A percentile compares a stretch with the other conserved stretches of the same genome.
Evolutionary conservation across 208 protist genomes (phyloP).

Genomic region (Leishmania tarentolae): DNA sequence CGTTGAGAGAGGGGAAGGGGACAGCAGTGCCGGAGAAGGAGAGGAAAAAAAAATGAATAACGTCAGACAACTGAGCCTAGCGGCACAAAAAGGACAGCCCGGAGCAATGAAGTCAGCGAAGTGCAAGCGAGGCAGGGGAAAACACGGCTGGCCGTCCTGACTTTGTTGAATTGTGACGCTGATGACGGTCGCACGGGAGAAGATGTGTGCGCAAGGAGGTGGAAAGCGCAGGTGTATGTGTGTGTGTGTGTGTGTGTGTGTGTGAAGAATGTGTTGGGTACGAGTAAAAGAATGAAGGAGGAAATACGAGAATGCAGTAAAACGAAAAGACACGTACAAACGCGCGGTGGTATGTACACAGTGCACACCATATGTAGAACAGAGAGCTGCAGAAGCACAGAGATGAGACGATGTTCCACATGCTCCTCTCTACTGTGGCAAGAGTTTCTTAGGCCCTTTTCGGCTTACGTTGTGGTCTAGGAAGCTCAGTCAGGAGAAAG

Average conservation of each 20-base stretch:
- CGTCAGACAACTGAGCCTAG: background rate
- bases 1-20: background rate
- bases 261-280: background rate
- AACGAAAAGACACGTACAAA: background rate
- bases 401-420: background rate
- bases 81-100: background rate
- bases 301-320: background rate
- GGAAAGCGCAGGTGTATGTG: background rate
- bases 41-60: background rate
- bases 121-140: background rate
- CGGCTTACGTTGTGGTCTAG: background rate
- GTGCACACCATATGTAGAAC: background rate
- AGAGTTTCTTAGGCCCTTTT: too few species aligned
- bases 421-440: background rate
- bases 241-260: slow-evolving; percentile 4
- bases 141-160: slow-evolving; percentile 8
- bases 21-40: background rate
- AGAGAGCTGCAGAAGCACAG: background rate
- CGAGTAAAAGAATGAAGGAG: background rate
- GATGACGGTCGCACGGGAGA: background rate
- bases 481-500: background rate
- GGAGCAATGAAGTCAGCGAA: slow-evolving; percentile 1
- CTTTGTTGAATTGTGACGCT: background rate
- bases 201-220: background rate
- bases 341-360: background rate